Percentiles rank a stretch among this genome's conserved stretches.
phyloP scores from a whole-genome alignment of 2,329 filamentous ascomycete genomes.

The Lithohypha guttulata region DNA sequence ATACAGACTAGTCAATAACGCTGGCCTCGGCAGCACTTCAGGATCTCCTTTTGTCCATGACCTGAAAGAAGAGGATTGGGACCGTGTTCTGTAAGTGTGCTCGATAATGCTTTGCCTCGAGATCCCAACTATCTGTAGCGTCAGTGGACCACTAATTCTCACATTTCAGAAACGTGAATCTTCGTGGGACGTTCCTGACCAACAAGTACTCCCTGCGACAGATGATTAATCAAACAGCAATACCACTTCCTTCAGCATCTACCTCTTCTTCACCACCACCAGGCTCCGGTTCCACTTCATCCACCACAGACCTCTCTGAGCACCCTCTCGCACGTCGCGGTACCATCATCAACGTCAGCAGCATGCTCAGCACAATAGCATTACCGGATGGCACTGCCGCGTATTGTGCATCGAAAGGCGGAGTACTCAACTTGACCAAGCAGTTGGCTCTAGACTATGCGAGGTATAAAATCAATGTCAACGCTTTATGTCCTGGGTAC shows the following conservation, averaged over 20 bases:
- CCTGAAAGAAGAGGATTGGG: constrained; percentile 8
- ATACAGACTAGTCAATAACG: constrained; percentile 38
- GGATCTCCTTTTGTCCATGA: constrained; percentile 7
- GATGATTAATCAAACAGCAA: constrained; percentile 39
- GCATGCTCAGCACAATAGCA: constrained; percentile 10
- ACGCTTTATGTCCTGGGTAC: constrained; percentile 33
- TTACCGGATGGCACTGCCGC: constrained; percentile 11
- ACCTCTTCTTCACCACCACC: background rate
- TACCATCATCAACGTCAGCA: constrained; percentile 35
- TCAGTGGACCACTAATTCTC: too few relatives aligned
- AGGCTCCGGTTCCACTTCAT: background rate
- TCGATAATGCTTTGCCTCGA: background rate
- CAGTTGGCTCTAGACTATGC: constrained; percentile 28
- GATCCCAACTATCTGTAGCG: too few relatives aligned
- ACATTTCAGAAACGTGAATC: constrained; percentile 26
- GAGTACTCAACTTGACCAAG: constrained; percentile 26
- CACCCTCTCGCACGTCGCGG: constrained; percentile 27
- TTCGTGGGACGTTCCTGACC: constrained; percentile 30
- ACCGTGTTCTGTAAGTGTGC: constrained; percentile 6
- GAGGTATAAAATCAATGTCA: constrained; percentile 30
- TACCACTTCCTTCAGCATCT: background rate
- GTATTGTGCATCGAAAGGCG: constrained; percentile 21
- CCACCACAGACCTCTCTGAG: constrained; percentile 1
- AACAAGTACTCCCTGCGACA: constrained; percentile 39
- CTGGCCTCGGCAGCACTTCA: constrained; percentile 27